A percentile compares a stretch with the other conserved stretches of the same genome.
Conservation (phyloP, 345 rosid species). For the Citrus unshiu region DNA sequence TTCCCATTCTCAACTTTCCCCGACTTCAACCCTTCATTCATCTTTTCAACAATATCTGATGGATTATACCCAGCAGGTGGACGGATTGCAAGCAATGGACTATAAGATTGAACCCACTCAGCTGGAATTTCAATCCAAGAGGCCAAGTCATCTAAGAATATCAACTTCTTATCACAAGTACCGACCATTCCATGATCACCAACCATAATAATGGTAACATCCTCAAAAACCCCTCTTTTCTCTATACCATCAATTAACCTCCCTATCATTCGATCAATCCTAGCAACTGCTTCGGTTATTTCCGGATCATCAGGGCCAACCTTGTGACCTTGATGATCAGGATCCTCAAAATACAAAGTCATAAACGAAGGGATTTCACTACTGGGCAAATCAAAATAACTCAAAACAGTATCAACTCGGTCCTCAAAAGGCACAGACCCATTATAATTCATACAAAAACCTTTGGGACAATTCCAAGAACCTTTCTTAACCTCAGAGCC, state of each 20-base stretch:
- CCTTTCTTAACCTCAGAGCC: conserved; percentile 96
- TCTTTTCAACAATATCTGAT: conserved; percentile 62
- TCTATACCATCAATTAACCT: conserved; percentile 72
- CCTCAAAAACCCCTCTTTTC: conserved; percentile 78
- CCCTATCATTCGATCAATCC: conserved; percentile 72
- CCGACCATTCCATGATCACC: conserved; percentile 99
- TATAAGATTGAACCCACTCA: conserved; percentile 69
- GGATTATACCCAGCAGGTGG: conserved; percentile 50
- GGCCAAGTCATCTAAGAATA: conserved; percentile 73
- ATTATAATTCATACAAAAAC: conserved; percentile 57
- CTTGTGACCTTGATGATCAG: conserved; percentile 94
- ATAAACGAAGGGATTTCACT: conserved; percentile 67
- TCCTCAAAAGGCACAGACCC: conserved; percentile 81
- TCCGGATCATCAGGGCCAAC: conserved; percentile 90
- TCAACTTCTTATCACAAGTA: conserved; percentile 78
- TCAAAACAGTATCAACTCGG: conserved; percentile 71
- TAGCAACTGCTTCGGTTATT: conserved; percentile 75
- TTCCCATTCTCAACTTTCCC: conserved; percentile 80
- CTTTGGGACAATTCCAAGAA: conserved; percentile 73
- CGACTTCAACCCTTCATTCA: conserved; percentile 67
- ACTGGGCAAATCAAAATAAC: conserved; percentile 69
- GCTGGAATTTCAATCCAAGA: conserved; percentile 62
- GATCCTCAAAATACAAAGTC: conserved; percentile 92
- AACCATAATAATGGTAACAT: conserved; percentile 78
- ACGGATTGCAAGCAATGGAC: conserved; percentile 72